These are phyloP conservation scores for Beauveria caledonica DNA, from an alignment of 2,329 filamentous ascomycete species.

Conservation along the genomic window DNA sequence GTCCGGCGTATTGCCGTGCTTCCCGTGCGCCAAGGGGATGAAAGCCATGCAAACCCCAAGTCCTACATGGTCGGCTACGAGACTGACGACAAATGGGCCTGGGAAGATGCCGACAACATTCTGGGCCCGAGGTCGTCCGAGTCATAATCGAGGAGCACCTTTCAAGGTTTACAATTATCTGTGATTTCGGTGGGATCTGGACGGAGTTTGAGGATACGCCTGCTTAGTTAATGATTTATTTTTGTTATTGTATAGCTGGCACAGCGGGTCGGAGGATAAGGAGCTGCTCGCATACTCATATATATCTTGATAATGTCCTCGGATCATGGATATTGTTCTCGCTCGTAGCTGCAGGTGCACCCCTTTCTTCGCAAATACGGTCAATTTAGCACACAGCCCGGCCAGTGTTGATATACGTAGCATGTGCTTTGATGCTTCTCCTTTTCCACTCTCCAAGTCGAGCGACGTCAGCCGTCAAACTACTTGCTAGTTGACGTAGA, in stretches of 20 bases:
- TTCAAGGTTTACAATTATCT: neutral
- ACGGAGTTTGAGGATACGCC: too few species aligned
- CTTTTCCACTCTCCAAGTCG: neutral
- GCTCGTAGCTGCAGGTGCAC: too few species aligned
- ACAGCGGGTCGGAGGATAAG: too few species aligned
- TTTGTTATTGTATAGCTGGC: too few species aligned
- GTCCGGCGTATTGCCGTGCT: conserved; percentile 1
- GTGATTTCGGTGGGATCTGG: too few species aligned
- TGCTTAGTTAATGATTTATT: too few species aligned
- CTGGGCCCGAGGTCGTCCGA: neutral
- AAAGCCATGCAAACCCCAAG: neutral
- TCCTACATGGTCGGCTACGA: conserved; percentile 7
- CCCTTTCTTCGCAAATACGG: too few species aligned
- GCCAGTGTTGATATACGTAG: too few species aligned
- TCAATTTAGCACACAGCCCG: too few species aligned
- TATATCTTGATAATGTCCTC: too few species aligned
- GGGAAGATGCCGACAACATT: neutral
- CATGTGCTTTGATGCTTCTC: neutral
- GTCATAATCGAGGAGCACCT: neutral
- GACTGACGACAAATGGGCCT: neutral
- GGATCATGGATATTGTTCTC: too few species aligned
- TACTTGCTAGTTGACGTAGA: neutral
- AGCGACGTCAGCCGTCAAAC: neutral
- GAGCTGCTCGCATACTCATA: too few species aligned
- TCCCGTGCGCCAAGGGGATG: neutral